Evolutionary conservation across 2,329 filamentous ascomycete species (phyloP).

Genomic region (Colletotrichum spinosum): DNA sequence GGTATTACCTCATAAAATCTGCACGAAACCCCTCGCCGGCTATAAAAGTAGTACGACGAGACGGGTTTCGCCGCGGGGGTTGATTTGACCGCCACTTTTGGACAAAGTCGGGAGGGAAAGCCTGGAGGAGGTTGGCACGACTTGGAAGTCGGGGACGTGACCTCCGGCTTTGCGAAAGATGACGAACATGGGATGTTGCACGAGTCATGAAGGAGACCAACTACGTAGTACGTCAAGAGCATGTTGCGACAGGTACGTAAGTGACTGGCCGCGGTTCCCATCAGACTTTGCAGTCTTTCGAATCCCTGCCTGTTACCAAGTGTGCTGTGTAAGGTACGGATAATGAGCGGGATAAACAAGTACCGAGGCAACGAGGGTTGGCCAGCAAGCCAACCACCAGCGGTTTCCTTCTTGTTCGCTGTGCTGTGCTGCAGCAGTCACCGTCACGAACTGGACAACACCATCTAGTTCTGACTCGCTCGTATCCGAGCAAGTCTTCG

Average conservation of each 20-base stretch:
- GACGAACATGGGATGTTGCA: constrained; percentile 26
- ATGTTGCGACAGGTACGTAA: neutral
- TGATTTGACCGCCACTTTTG: constrained; percentile 31
- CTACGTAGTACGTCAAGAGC: constrained; percentile 35
- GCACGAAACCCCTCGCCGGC: constrained; percentile 12
- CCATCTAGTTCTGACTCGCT: constrained; percentile 35
- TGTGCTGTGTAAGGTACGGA: neutral
- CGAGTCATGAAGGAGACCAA: constrained; percentile 31
- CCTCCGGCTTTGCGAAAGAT: constrained; percentile 8
- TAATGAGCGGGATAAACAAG: constrained; percentile 2
- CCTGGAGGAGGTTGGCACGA: constrained; percentile 18
- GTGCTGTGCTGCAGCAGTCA: constrained; percentile 2
- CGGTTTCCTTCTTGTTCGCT: neutral
- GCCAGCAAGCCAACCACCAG: constrained; percentile 5
- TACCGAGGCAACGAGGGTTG: neutral
- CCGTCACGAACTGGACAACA: constrained; percentile 17
- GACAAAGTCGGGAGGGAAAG: neutral
- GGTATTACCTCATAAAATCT: constrained; percentile 12
- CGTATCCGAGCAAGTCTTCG: constrained; percentile 32
- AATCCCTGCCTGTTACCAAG: constrained; percentile 16
- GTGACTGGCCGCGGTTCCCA: no score
- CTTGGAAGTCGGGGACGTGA: constrained; percentile 1
- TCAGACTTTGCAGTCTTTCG: neutral
- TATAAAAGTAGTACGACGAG: neutral
- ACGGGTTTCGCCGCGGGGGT: constrained; percentile 5